These are phyloP conservation scores for Evernia prunastri DNA, from an alignment of 495 filamentous ascomycete species.

Conservation along the genomic window DNA sequence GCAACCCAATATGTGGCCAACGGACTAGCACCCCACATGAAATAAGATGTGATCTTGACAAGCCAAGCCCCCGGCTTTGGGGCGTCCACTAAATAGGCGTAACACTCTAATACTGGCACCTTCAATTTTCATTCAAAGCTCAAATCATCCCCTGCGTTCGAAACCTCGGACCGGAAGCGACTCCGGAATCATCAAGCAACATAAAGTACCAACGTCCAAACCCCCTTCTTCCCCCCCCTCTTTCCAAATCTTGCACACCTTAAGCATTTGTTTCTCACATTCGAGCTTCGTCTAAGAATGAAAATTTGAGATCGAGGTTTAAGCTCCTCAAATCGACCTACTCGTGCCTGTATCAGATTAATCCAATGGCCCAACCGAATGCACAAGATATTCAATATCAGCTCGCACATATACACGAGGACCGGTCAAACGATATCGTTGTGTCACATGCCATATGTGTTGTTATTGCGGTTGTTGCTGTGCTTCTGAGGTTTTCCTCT, in stretches of 20 bases:
- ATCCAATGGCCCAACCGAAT: background rate
- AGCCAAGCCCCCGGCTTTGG: background rate
- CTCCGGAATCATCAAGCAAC: background rate
- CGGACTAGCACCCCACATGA: background rate
- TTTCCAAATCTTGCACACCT: background rate
- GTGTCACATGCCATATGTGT: slow-evolving; percentile 37
- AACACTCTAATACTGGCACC: background rate
- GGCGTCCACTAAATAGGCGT: background rate
- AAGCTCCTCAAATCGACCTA: no score
- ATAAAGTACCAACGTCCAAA: background rate
- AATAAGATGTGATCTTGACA: background rate
- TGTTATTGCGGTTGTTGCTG: slow-evolving; percentile 33
- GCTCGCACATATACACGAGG: slow-evolving; percentile 12
- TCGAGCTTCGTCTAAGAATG: background rate
- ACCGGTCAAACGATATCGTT: slow-evolving; percentile 35
- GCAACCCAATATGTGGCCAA: background rate
- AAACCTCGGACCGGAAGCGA: background rate
- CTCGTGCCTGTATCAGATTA: background rate
- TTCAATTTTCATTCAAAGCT: background rate
- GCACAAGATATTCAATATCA: slow-evolving; percentile 13
- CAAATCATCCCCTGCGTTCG: background rate
- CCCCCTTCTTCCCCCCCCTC: no score
- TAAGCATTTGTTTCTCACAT: background rate
- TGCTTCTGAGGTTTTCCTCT: slow-evolving; percentile 36
- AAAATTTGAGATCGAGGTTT: background rate